phyloP scores from a whole-genome alignment of 202 grass and related monocot genomes.

The Digitaria exilis region DNA sequence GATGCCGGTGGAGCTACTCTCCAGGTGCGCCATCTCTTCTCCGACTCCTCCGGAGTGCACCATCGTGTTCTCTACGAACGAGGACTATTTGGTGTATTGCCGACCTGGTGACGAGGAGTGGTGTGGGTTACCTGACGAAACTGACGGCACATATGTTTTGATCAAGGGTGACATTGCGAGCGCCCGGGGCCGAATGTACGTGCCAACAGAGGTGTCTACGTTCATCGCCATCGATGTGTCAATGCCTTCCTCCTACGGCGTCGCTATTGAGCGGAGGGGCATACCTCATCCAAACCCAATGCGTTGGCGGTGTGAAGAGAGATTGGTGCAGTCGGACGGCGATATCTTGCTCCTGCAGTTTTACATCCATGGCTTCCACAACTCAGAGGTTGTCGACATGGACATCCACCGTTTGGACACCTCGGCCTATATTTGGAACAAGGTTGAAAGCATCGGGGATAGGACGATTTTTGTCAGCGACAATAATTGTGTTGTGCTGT shows the following conservation, averaged over 20 bases:
- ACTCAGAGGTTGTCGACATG: too few relatives aligned
- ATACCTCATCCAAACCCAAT: not conserved
- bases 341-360: too few relatives aligned
- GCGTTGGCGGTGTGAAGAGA: not conserved
- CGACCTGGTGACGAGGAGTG: not conserved
- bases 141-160: not conserved
- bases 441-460: too few relatives aligned
- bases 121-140: not conserved
- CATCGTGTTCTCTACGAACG: not conserved
- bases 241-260: not conserved
- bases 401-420: too few relatives aligned
- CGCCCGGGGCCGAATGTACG: not conserved
- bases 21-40: not conserved
- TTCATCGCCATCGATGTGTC: not conserved
- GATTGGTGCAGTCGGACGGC: not conserved
- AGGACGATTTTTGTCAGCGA: too few relatives aligned
- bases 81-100: not conserved
- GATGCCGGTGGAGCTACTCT: not conserved
- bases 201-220: rapidly evolving
- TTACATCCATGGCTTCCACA: too few relatives aligned
- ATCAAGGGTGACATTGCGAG: not conserved
- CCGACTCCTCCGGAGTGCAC: not conserved
- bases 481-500: not conserved
- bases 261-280: not conserved
- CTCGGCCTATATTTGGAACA: too few relatives aligned